A percentile compares a stretch with the other conserved stretches of the same genome.
Conservation (phyloP, 2,329 filamentous ascomycete genomes). For the Clathrospora elynae region DNA sequence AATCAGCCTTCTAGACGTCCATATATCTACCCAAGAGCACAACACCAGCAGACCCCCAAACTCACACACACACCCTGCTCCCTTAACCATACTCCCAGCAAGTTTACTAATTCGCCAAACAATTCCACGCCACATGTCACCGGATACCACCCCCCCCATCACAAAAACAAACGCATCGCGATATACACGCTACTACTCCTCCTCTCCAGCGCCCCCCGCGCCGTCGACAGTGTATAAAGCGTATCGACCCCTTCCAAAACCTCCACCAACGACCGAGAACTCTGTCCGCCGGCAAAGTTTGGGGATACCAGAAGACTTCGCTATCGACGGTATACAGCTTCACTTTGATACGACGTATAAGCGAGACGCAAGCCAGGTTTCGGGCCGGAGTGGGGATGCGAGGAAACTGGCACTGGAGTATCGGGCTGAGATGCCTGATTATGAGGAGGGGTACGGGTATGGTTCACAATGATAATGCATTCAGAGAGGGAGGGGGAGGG, state of each 20-base stretch:
- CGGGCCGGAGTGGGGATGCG: slow-evolving; percentile 16
- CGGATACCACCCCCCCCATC: neutral
- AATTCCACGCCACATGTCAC: neutral
- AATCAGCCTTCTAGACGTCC: too few species aligned
- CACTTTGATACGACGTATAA: slow-evolving; percentile 18
- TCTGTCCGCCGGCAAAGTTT: neutral
- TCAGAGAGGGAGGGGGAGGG: neutral
- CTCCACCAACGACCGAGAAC: slow-evolving; percentile 5
- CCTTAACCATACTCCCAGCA: slow-evolving; percentile 17
- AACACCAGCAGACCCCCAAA: too few species aligned
- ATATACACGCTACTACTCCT: slow-evolving; percentile 21
- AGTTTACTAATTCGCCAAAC: slow-evolving; percentile 28
- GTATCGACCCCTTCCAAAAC: slow-evolving; percentile 23
- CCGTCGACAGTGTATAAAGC: slow-evolving; percentile 26
- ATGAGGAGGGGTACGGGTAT: slow-evolving; percentile 26
- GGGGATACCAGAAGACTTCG: neutral
- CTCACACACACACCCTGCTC: too few species aligned
- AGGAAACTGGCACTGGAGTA: slow-evolving; percentile 34
- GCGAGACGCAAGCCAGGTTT: slow-evolving; percentile 16
- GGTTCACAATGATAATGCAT: neutral
- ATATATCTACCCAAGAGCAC: too few species aligned
- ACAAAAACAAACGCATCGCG: slow-evolving; percentile 10
- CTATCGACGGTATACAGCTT: slow-evolving; percentile 6
- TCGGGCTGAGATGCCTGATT: slow-evolving; percentile 25
- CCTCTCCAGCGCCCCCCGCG: slow-evolving; percentile 13